Evolutionary conservation across 306 rosid genomes (phyloP).

Genomic region (Dalbergia cochinchinensis): DNA sequence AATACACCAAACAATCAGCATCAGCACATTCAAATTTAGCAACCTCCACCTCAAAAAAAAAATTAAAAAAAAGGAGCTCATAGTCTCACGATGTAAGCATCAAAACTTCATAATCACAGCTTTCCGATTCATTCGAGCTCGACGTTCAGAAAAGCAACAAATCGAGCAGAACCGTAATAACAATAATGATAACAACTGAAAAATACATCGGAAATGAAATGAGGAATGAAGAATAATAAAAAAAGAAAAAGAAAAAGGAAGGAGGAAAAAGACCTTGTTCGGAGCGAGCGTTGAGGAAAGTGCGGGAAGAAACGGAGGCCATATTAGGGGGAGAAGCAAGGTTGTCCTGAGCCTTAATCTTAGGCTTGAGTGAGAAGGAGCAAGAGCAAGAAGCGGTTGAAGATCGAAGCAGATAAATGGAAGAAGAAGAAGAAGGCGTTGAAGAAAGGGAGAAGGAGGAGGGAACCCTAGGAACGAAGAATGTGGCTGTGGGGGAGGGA

Average conservation of each 20-base stretch:
- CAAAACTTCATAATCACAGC: too few species aligned
- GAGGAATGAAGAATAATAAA: background rate
- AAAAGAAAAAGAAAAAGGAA: background rate
- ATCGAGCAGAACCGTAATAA: background rate
- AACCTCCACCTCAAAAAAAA: background rate
- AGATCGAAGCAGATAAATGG: background rate
- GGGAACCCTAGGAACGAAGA: slow-evolving; percentile 48
- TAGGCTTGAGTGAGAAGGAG: slow-evolving; percentile 33
- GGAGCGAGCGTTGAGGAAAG: slow-evolving; percentile 52
- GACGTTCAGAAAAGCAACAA: too few species aligned
- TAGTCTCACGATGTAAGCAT: too few species aligned
- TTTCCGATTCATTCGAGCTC: too few species aligned
- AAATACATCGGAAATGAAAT: background rate
- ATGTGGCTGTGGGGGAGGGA: slow-evolving; percentile 46
- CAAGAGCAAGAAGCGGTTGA: background rate
- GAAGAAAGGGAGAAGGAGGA: background rate
- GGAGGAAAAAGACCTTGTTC: slow-evolving; percentile 50
- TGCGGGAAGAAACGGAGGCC: slow-evolving; percentile 53
- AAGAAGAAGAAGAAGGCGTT: slow-evolving; percentile 6
- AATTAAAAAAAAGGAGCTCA: background rate
- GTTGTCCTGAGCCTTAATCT: slow-evolving; percentile 24
- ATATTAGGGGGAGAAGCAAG: slow-evolving; percentile 28
- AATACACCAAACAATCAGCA: slow-evolving; percentile 19
- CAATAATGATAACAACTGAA: background rate
- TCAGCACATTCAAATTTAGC: slow-evolving; percentile 30